A percentile compares a stretch with the other conserved stretches of the same genome.
phyloP scores from a whole-genome alignment of 495 filamentous ascomycete species.

The Rhypophila decipiens region DNA sequence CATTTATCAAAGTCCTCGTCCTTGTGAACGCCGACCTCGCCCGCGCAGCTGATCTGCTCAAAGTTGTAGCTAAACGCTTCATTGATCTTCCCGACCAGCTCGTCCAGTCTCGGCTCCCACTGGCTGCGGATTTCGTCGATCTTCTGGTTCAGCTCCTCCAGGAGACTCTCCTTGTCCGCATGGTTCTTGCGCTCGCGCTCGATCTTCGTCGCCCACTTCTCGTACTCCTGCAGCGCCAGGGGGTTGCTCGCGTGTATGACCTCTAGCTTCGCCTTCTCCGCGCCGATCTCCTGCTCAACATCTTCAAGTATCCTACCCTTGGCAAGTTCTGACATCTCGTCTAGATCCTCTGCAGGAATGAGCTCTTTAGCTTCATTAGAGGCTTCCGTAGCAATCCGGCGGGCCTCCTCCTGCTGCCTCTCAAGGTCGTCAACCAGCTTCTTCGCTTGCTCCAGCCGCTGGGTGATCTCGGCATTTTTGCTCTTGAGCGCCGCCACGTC shows the following conservation, averaged over 20 bases:
- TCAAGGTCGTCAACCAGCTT: no score
- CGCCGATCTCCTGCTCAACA: slow-evolving; percentile 66
- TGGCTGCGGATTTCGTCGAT: slow-evolving; percentile 50
- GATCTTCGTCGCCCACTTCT: slow-evolving; percentile 56
- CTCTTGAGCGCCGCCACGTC: slow-evolving; percentile 60
- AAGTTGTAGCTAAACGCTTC: slow-evolving; percentile 87
- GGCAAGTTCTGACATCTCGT: slow-evolving; percentile 28
- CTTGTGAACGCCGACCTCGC: slow-evolving; percentile 76
- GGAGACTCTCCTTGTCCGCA: slow-evolving; percentile 35
- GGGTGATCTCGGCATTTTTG: slow-evolving; percentile 54
- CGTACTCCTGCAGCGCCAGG: slow-evolving; percentile 69
- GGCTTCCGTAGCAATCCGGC: slow-evolving; percentile 20
- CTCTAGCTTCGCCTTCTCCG: slow-evolving; percentile 66
- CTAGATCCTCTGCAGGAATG: slow-evolving; percentile 29
- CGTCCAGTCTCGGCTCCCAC: slow-evolving; percentile 85
- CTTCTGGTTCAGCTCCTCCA: slow-evolving; percentile 47
- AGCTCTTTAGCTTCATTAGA: slow-evolving; percentile 16
- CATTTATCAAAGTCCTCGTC: slow-evolving; percentile 87
- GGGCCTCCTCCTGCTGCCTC: slow-evolving; percentile 11
- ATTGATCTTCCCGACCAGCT: slow-evolving; percentile 72
- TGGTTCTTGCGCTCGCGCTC: slow-evolving; percentile 35
- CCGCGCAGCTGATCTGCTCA: slow-evolving; percentile 89
- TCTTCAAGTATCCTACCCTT: slow-evolving; percentile 49
- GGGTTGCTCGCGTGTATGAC: slow-evolving; percentile 76
- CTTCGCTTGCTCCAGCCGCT: slow-evolving; percentile 42